phyloP scores from a whole-genome alignment of 495 filamentous ascomycete genomes.

The Xylaria venustula region DNA sequence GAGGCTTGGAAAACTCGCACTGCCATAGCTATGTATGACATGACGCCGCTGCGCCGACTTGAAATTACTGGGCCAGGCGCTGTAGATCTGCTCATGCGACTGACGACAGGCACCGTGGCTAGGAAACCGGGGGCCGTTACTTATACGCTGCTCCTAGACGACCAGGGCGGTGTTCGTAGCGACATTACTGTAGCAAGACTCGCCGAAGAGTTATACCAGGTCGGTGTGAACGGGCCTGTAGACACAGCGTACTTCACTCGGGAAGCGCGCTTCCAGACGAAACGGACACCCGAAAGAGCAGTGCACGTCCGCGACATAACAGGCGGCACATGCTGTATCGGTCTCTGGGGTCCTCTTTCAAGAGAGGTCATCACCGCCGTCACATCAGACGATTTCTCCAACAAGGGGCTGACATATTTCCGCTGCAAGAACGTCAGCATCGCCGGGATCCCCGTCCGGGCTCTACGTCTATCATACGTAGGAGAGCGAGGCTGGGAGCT shows the following conservation, averaged over 20 bases:
- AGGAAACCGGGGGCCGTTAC: constrained; percentile 37
- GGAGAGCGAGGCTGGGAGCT: constrained; percentile 54
- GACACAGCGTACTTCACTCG: constrained; percentile 45
- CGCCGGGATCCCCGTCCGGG: constrained; percentile 30
- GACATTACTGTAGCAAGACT: constrained; percentile 33
- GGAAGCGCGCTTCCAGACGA: constrained; percentile 38
- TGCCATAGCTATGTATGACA: constrained; percentile 53
- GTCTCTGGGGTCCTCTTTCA: constrained; percentile 51
- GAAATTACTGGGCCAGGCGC: constrained; percentile 49
- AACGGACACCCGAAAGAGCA: constrained; percentile 23
- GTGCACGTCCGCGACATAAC: constrained; percentile 50
- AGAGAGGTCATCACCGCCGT: constrained; percentile 33
- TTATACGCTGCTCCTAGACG: constrained; percentile 46
- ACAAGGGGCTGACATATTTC: constrained; percentile 40
- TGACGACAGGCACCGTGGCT: constrained; percentile 44
- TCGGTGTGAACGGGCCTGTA: constrained; percentile 44
- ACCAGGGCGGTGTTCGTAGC: constrained; percentile 35
- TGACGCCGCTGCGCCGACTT: constrained; percentile 51
- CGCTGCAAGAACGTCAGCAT: constrained; percentile 38
- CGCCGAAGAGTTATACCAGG: constrained; percentile 39
- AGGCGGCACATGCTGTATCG: constrained; percentile 49
- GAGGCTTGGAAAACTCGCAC: constrained; percentile 55
- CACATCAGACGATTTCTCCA: constrained; percentile 40
- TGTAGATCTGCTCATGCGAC: constrained; percentile 40
- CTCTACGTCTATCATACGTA: constrained; percentile 46